A percentile compares a stretch with the other conserved stretches of the same genome.
These are phyloP conservation scores for Colletotrichum sp. DNA, from an alignment of 2,329 filamentous ascomycete species.

Conservation along the genomic window DNA sequence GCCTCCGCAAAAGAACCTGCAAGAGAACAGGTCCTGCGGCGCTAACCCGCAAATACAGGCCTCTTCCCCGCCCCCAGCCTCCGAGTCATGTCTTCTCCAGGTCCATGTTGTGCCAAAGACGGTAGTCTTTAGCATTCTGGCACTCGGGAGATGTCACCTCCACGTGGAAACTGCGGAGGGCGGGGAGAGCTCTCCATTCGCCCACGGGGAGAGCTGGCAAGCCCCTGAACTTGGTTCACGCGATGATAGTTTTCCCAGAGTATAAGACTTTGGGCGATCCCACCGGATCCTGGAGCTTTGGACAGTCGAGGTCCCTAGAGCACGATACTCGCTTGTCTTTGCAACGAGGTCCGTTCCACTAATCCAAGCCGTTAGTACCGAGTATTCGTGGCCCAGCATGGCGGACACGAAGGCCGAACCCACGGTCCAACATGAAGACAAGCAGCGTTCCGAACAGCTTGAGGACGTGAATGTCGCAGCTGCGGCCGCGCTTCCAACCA, in stretches of 20 bases:
- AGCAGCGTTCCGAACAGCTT: background rate
- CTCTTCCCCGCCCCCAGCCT: background rate
- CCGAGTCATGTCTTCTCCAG: background rate
- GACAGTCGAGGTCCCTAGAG: background rate
- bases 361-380: background rate
- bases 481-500: background rate
- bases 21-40: background rate
- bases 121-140: conserved; percentile 1
- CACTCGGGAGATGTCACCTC: background rate
- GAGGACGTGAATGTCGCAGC: background rate
- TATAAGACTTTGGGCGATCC: conserved; percentile 2
- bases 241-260: background rate
- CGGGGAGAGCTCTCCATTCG: background rate
- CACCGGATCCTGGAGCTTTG: background rate
- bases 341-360: background rate
- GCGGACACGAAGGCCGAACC: background rate
- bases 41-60: background rate
- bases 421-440: background rate
- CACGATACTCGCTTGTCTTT: background rate
- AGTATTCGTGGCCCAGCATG: background rate
- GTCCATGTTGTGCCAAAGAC: background rate
- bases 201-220: background rate
- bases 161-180: conserved; percentile 13
- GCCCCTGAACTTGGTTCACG: background rate
- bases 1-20: background rate